Conservation (phyloP, 1,139 yeast species). For the Nadsonia starkeyi-henricii region DNA sequence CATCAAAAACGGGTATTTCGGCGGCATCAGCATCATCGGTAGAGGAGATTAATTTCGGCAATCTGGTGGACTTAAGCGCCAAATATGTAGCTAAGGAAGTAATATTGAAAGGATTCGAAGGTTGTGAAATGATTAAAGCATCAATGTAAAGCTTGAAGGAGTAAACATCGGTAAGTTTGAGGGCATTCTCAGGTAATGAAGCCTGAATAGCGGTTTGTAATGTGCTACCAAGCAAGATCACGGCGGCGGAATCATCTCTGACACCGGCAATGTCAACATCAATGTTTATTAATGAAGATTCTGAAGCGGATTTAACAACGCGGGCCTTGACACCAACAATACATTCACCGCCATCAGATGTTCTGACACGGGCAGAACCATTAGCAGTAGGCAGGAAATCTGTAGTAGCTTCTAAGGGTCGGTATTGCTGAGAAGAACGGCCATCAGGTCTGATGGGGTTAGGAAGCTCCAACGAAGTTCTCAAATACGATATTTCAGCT, state of each 20-base stretch:
- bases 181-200: slow-evolving; percentile 31
- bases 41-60: slow-evolving; percentile 62
- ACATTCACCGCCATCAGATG: slow-evolving; percentile 85
- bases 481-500: slow-evolving; percentile 70
- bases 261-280: slow-evolving; percentile 48
- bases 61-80: slow-evolving; percentile 62
- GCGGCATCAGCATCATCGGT: slow-evolving; percentile 42
- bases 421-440: slow-evolving; percentile 52
- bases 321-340: slow-evolving; percentile 79
- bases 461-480: slow-evolving; percentile 48
- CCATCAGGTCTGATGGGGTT: slow-evolving; percentile 79
- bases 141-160: slow-evolving; percentile 67
- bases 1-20: slow-evolving; percentile 84
- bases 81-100: slow-evolving; percentile 66
- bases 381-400: slow-evolving; percentile 75
- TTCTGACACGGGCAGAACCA: slow-evolving; percentile 79
- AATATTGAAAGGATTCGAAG: slow-evolving; percentile 61
- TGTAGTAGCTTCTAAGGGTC: slow-evolving; percentile 75
- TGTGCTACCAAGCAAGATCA: slow-evolving; percentile 32
- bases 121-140: slow-evolving; percentile 56
- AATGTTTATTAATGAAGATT: slow-evolving; percentile 42
- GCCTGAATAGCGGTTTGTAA: slow-evolving; percentile 20
- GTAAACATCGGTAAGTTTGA: slow-evolving; percentile 58
- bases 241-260: slow-evolving; percentile 22
- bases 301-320: slow-evolving; percentile 45